Evolutionary conservation across 257 asterid genomes (phyloP).

Genomic region (Solanum lycopersicoides): DNA sequence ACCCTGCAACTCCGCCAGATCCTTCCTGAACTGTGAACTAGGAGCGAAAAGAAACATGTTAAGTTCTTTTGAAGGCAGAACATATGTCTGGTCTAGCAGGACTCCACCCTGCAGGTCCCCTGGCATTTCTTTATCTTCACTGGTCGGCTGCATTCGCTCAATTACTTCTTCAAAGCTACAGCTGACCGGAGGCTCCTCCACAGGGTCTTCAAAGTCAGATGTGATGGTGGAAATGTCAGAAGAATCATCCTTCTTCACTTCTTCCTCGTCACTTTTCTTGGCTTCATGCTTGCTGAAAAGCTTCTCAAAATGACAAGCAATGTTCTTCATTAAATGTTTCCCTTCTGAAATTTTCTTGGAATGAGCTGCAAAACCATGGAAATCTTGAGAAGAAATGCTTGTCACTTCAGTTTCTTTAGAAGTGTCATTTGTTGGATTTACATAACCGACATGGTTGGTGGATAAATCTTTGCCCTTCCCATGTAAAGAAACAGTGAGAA

Average conservation of each 20-base stretch:
- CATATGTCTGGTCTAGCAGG: slow-evolving; percentile 57
- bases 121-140: slow-evolving; percentile 33
- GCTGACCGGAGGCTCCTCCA: slow-evolving; percentile 18
- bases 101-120: slow-evolving; percentile 63
- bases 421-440: slow-evolving; percentile 12
- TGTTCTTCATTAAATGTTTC: slow-evolving; percentile 54
- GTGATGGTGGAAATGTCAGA: slow-evolving; percentile 30
- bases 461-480: slow-evolving; percentile 39
- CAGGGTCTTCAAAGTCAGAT: slow-evolving; percentile 43
- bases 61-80: slow-evolving; percentile 39
- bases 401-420: slow-evolving; percentile 17
- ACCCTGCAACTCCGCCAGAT: slow-evolving; percentile 56
- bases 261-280: slow-evolving; percentile 31
- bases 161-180: slow-evolving; percentile 43
- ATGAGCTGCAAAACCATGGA: slow-evolving; percentile 10
- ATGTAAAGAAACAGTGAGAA: slow-evolving; percentile 54
- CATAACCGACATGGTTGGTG: slow-evolving; percentile 8
- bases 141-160: slow-evolving; percentile 30
- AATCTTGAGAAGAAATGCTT: slow-evolving; percentile 17
- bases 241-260: slow-evolving; percentile 20
- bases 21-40: slow-evolving; percentile 42
- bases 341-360: slow-evolving; percentile 37
- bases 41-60: slow-evolving; percentile 58
- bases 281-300: slow-evolving; percentile 44
- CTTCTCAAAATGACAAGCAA: slow-evolving; percentile 58